Evolutionary conservation across 768 basidiomycete genomes (phyloP).

Genomic region (Boletus vermiculosoides): DNA sequence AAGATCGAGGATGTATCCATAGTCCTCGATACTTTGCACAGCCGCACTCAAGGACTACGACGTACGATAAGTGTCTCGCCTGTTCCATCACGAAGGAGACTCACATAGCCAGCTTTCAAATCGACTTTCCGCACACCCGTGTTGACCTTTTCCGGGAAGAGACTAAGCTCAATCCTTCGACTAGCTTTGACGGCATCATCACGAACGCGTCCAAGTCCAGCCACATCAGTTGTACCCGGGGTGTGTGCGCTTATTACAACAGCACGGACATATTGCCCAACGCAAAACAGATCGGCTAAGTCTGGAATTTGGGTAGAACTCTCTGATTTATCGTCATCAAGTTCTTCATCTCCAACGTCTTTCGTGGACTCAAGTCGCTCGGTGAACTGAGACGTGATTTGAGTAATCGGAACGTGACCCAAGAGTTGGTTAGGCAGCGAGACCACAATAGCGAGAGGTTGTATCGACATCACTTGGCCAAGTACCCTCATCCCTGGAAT

Average conservation of each 20-base stretch:
- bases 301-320: conserved; percentile 52
- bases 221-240: conserved; percentile 59
- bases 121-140: conserved; percentile 75
- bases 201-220: conserved; percentile 58
- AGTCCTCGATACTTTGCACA: conserved; percentile 86
- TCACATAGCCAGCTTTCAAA: conserved; percentile 69
- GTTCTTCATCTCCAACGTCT: conserved; percentile 43
- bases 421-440: conserved; percentile 96
- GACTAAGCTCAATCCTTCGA: conserved; percentile 79
- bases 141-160: conserved; percentile 84
- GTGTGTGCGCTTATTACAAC: conserved; percentile 69
- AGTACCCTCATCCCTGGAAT: conserved; percentile 82
- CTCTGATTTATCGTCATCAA: conserved; percentile 45
- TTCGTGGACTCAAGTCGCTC: conserved; percentile 62
- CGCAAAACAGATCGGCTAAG: conserved; percentile 68
- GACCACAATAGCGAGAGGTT: conserved; percentile 85
- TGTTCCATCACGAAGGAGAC: conserved; percentile 33
- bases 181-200: conserved; percentile 69
- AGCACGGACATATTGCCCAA: conserved; percentile 86
- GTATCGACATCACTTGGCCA: conserved; percentile 81
- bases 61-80: background rate
- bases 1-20: conserved; percentile 88
- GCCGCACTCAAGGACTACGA: conserved; percentile 70
- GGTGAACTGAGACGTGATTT: conserved; percentile 81
- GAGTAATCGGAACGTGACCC: conserved; percentile 92